Evolutionary conservation across 495 filamentous ascomycete genomes (phyloP).

Genomic region (Evernia prunastri): DNA sequence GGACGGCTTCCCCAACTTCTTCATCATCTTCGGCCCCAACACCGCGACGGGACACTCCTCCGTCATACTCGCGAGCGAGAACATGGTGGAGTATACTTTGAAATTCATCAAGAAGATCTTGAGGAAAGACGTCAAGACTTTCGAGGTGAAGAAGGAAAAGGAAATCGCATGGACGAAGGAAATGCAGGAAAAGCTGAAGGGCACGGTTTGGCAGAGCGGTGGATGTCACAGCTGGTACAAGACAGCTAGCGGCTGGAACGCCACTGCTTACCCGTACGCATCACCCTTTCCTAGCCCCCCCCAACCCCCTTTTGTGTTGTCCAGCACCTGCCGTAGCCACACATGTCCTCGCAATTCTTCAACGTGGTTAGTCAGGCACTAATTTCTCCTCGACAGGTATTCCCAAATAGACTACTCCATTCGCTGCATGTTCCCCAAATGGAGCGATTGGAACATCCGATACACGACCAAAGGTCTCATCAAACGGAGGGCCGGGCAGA

Average conservation of each 20-base stretch:
- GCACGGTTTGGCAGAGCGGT: conserved; percentile 47
- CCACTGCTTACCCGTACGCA: conserved; percentile 52
- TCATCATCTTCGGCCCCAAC: conserved; percentile 61
- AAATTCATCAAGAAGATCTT: conserved; percentile 41
- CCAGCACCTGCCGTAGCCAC: neutral
- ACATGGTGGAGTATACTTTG: conserved; percentile 46
- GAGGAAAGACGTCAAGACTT: conserved; percentile 36
- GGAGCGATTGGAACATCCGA: conserved; percentile 48
- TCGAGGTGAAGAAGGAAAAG: conserved; percentile 46
- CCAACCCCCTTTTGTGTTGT: too few relatives aligned
- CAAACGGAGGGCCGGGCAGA: conserved; percentile 26
- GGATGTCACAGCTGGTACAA: conserved; percentile 55
- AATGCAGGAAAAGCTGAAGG: conserved; percentile 47
- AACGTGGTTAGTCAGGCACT: neutral
- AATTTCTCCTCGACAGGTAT: conserved; percentile 33
- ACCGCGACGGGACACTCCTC: conserved; percentile 57
- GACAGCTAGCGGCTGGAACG: conserved; percentile 53
- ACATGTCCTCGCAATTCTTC: neutral
- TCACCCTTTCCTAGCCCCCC: neutral
- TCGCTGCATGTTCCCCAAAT: conserved; percentile 50
- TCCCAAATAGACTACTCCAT: conserved; percentile 45
- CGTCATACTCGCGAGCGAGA: conserved; percentile 55
- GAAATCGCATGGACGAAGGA: conserved; percentile 48
- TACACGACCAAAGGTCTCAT: conserved; percentile 43
- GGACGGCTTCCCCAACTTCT: conserved; percentile 63